These are phyloP conservation scores for Colletotrichum eleusines DNA, from an alignment of 2,329 filamentous ascomycete species.

Conservation along the genomic window DNA sequence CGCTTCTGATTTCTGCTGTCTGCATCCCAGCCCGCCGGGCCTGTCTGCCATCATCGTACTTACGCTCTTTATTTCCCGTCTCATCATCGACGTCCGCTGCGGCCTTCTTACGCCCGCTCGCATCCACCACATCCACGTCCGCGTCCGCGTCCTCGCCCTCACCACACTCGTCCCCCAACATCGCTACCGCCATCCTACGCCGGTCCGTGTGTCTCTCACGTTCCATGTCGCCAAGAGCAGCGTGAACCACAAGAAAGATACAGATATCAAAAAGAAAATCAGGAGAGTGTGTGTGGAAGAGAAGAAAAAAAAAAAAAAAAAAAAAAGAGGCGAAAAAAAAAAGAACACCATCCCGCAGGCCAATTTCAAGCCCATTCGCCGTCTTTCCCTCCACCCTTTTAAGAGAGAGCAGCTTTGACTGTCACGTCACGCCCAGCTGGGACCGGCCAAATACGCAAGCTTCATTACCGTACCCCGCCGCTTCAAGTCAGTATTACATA, in stretches of 20 bases:
- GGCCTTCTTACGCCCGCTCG: not conserved
- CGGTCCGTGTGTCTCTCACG: slow-evolving; percentile 17
- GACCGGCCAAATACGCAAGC: slow-evolving; percentile 3
- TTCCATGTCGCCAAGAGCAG: slow-evolving; percentile 16
- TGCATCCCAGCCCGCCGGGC: slow-evolving; percentile 11
- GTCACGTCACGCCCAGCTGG: slow-evolving; percentile 17
- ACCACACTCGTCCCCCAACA: too few species aligned
- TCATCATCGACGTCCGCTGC: not conserved
- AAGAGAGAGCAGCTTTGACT: slow-evolving; percentile 10
- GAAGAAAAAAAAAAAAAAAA: not conserved
- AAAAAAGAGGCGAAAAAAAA: too few species aligned
- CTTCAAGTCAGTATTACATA: slow-evolving; percentile 21
- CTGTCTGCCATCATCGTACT: not conserved
- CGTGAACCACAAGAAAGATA: slow-evolving; percentile 14
- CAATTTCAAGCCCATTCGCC: slow-evolving; percentile 5
- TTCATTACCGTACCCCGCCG: not conserved
- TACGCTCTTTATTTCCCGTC: not conserved
- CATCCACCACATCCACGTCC: not conserved
- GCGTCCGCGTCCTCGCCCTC: not conserved
- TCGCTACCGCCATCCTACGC: slow-evolving; percentile 1
- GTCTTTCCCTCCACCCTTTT: not conserved
- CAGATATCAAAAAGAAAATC: not conserved
- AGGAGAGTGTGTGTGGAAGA: too few species aligned
- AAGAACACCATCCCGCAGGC: not conserved
- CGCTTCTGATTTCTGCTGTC: not conserved